A percentile compares a stretch with the other conserved stretches of the same genome.
Evolutionary conservation across 345 rosid species (phyloP).

Genomic region (Geranium brycei): DNA sequence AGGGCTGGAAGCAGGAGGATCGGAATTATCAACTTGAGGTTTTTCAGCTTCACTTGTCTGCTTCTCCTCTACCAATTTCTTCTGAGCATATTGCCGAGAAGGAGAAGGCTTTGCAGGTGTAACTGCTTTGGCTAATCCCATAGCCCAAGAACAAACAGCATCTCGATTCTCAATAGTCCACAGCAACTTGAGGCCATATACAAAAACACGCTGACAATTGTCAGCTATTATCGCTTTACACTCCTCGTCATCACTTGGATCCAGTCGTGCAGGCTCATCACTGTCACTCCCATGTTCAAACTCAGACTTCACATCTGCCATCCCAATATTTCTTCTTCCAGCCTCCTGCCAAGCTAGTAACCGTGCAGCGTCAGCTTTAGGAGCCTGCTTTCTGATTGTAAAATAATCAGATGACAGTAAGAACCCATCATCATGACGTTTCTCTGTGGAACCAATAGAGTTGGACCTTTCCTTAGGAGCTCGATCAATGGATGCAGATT

Average conservation of each 20-base stretch:
- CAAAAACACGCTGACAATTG: slow-evolving; percentile 86
- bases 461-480: slow-evolving; percentile 47
- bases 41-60: slow-evolving; percentile 39
- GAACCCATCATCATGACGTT: slow-evolving; percentile 83
- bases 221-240: slow-evolving; percentile 90
- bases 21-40: slow-evolving; percentile 26
- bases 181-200: slow-evolving; percentile 84
- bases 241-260: slow-evolving; percentile 94
- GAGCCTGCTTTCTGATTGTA: slow-evolving; percentile 89
- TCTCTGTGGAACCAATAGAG: slow-evolving; percentile 36
- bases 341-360: slow-evolving; percentile 97
- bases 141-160: slow-evolving; percentile 96
- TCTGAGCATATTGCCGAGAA: slow-evolving; percentile 77
- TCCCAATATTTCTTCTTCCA: slow-evolving; percentile 87
- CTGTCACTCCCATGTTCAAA: slow-evolving; percentile 95
- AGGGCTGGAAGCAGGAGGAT: slow-evolving; percentile 22
- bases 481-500: slow-evolving; percentile 47
- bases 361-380: slow-evolving; percentile 79
- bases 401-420: slow-evolving; percentile 85
- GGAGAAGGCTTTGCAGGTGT: slow-evolving; percentile 86
- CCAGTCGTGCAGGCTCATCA: slow-evolving; percentile 80
- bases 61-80: slow-evolving; percentile 66
- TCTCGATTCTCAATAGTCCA: slow-evolving; percentile 85
- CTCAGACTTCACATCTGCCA: slow-evolving; percentile 86
- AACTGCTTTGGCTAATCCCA: slow-evolving; percentile 86